Evolutionary conservation across 179 eudicot species (phyloP), one percentile per base, ranked within the genome.

Genomic region (Amaranthus tricolor): DNA sequence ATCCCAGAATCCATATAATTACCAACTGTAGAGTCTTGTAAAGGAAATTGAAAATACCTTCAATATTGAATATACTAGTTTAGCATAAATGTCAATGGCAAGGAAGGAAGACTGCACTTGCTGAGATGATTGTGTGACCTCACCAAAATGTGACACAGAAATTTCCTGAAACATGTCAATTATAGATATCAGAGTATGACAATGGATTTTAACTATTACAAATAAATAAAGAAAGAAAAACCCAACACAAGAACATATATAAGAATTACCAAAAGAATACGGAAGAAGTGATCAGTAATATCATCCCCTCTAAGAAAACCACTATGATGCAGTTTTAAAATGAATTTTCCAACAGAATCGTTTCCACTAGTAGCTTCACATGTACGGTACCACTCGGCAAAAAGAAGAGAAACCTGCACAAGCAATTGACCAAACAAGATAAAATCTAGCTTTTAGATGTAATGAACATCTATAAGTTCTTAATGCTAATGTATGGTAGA

Each of bases 301-400:
- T 95, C 98, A 88, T 95, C 95, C 72, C 97, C 97, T 82, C 91
- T 85, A 66, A 93, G 89, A 40, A 91, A 78, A 63, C 97, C 95
- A 81, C 74, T 91, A 79, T 91, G 98, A 63, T 89, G 92, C 76
- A 95, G 83, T 74, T 82, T 91, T 55, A 84, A 49, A 19, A 88
- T 84, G 72, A 66, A 88, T 76, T 82, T 89, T 14, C 76, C 76
- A 8, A 85, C 80, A 61, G 87, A 74, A 79, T 93, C 99, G 79
- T 84, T 88, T 73, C 82, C 90, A 68, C 88, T 82, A 57, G 97
- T 90, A 77, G 82, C 87, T 84, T 91, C 97, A 79, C 87, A 85
- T 65, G 91, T 82, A 63, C 82, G 77, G 83, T 84, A 86, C 99
- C 99, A 95, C 12, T 95, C 92, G 10, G 84, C 88, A 87, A 95